phyloP scores from a whole-genome alignment of 1,139 yeast species.

The Yarrowia galli region DNA sequence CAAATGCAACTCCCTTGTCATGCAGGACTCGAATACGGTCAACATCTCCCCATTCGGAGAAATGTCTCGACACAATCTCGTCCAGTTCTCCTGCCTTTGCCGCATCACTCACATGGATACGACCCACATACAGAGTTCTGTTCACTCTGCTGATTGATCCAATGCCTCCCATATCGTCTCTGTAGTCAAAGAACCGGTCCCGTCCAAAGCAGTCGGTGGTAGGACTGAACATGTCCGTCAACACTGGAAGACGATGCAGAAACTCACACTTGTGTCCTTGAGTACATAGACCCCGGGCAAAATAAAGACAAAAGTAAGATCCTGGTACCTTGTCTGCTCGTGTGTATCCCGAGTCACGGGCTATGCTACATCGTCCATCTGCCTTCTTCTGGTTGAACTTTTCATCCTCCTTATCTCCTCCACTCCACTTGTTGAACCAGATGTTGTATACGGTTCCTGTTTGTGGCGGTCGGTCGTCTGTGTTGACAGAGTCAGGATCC shows the following conservation, averaged over 20 bases:
- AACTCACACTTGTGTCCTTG: conserved; percentile 78
- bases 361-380: conserved; percentile 64
- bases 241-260: conserved; percentile 76
- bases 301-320: conserved; percentile 73
- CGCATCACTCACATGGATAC: conserved; percentile 55
- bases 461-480: conserved; percentile 75
- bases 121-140: conserved; percentile 80
- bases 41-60: conserved; percentile 80
- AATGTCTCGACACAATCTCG: conserved; percentile 58
- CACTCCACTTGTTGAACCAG: conserved; percentile 86
- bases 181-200: conserved; percentile 78
- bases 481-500: conserved; percentile 66
- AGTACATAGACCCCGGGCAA: conserved; percentile 88
- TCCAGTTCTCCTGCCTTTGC: conserved; percentile 51
- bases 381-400: conserved; percentile 54
- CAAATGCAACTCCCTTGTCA: conserved; percentile 76
- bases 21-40: conserved; percentile 67
- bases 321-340: conserved; percentile 62
- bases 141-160: conserved; percentile 80
- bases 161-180: conserved; percentile 95
- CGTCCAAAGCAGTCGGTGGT: conserved; percentile 93
- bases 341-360: conserved; percentile 76
- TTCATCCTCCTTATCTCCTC: conserved; percentile 53
- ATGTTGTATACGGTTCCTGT: conserved; percentile 82
- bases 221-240: conserved; percentile 58